Conservation (phyloP, 2,329 filamentous ascomycete species). For the Karstenula rhodostoma region DNA sequence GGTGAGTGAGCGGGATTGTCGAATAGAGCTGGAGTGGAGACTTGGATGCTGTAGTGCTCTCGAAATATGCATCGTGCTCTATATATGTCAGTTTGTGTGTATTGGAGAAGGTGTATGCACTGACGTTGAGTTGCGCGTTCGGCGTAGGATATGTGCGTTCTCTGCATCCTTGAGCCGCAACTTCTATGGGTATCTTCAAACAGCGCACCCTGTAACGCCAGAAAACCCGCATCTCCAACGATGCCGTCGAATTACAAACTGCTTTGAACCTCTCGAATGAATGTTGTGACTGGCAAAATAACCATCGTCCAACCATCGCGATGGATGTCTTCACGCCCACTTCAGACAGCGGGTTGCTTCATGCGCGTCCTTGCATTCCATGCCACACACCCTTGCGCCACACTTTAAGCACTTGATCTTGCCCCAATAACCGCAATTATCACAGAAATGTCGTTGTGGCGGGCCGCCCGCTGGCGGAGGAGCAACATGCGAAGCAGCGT, state of each 20-base stretch:
- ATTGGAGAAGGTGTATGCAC: too few species aligned
- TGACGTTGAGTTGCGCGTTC: not conserved
- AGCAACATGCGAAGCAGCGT: constrained; percentile 66
- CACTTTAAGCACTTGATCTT: constrained; percentile 79
- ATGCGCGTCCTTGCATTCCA: constrained; percentile 77
- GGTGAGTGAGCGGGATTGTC: too few species aligned
- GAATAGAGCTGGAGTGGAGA: too few species aligned
- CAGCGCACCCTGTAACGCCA: not conserved
- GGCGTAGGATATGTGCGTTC: not conserved
- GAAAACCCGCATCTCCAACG: not conserved
- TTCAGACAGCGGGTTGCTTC: constrained; percentile 68
- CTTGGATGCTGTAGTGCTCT: too few species aligned
- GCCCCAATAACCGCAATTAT: constrained; percentile 85
- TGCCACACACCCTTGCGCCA: constrained; percentile 77
- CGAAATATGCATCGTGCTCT: too few species aligned
- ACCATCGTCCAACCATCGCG: not conserved
- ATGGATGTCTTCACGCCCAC: constrained; percentile 39
- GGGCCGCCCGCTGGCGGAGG: constrained; percentile 56
- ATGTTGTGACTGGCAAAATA: not conserved
- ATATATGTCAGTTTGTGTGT: too few species aligned
- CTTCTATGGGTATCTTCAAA: not conserved
- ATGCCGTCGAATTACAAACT: not conserved
- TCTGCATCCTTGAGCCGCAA: not conserved
- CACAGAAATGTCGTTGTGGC: constrained; percentile 71
- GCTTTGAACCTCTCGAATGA: not conserved